phyloP scores from a whole-genome alignment of 108 stramenopile species.

The Pseudonitzschia multiseries region DNA sequence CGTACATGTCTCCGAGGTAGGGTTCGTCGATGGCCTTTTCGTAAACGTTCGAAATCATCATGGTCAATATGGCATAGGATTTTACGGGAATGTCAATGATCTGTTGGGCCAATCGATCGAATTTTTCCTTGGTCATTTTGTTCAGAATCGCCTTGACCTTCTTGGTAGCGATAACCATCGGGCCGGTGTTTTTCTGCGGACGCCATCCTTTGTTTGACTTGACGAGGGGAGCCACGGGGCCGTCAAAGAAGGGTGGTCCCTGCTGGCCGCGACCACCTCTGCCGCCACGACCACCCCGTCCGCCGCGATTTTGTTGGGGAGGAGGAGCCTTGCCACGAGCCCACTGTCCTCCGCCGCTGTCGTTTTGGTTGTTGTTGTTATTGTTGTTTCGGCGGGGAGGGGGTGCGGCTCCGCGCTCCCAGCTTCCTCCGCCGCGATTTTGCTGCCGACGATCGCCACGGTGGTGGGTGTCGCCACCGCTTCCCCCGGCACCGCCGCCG shows the following conservation, averaged over 20 bases:
- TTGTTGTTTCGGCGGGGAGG: slow-evolving; percentile 16
- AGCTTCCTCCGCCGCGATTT: slow-evolving; percentile 20
- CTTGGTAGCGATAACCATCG: slow-evolving; percentile 71
- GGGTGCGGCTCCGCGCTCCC: slow-evolving; percentile 25
- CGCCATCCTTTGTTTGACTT: slow-evolving; percentile 75
- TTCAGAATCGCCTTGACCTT: slow-evolving; percentile 86
- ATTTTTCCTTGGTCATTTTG: slow-evolving; percentile 93
- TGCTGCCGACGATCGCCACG: slow-evolving; percentile 26
- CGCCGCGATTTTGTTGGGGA: slow-evolving; percentile 25
- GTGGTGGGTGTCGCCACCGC: slow-evolving; percentile 27
- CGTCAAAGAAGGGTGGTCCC: slow-evolving; percentile 47
- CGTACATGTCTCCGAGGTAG: slow-evolving; percentile 89
- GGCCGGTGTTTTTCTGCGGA: slow-evolving; percentile 63
- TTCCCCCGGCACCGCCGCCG: slow-evolving; percentile 22
- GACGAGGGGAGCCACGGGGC: slow-evolving; percentile 58
- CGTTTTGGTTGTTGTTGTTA: slow-evolving; percentile 11
- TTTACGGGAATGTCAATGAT: slow-evolving; percentile 79
- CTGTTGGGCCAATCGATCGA: slow-evolving; percentile 71
- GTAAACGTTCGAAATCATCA: slow-evolving; percentile 74
- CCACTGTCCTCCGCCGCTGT: slow-evolving; percentile 41
- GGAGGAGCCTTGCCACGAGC: slow-evolving; percentile 42
- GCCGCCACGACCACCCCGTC: slow-evolving; percentile 21
- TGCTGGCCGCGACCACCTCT: slow-evolving; percentile 46
- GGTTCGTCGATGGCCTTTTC: slow-evolving; percentile 93
- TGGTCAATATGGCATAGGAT: slow-evolving; percentile 72